Base-by-base conservation (phyloP, 306 rosid species). In the Castanea crenata region DNA sequence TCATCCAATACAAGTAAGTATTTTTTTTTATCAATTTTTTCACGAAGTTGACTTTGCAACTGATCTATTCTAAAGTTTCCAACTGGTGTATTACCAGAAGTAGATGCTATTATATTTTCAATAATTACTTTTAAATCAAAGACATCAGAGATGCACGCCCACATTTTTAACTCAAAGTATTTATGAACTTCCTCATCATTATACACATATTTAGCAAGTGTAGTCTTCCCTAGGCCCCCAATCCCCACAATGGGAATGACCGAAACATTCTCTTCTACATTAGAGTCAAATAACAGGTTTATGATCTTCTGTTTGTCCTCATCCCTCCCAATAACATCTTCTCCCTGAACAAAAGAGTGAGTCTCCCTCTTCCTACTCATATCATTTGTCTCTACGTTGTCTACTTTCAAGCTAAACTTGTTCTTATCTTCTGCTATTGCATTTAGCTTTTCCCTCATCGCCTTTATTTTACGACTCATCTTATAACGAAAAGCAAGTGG, bases 211-310 rank as follows among this genome's bases (percentile, higher is more conserved):
- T 88, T 86, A 71, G 83, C 85, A 74, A 86, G 86, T 2, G 92
- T 12, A 0, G 92, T 88, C 71, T 88, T 88, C 4, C 89, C 89
- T 58, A 86, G 55, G 12, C 88, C 91, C 49, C 91, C 89, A 54
- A 88, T n/a, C 12, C 91, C 88, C 29, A 83, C 86, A 9, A 86
- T 71, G 2, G 87, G 68, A 76, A 77, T 67, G 16, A 85, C 49
- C 15, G 87, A 83, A 72, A 85, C 75, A 73, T 58, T 70, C 56
- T 71, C 29, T 38, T 35, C 20, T 16, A 72, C 81, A 15, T 23
- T 56, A 63, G 44, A 54, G 9, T 75, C 52, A 0, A 79, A 58
- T 31, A 86, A 55, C 64, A 72, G 62, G 1, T 44, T 19, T 32
- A 67, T 61, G 15, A 86, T 3, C 1, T 52, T 23, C 5, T 8